Base-by-base conservation (phyloP, 1,139 yeast genomes). In the Hanseniaspora sp. region DNA sequence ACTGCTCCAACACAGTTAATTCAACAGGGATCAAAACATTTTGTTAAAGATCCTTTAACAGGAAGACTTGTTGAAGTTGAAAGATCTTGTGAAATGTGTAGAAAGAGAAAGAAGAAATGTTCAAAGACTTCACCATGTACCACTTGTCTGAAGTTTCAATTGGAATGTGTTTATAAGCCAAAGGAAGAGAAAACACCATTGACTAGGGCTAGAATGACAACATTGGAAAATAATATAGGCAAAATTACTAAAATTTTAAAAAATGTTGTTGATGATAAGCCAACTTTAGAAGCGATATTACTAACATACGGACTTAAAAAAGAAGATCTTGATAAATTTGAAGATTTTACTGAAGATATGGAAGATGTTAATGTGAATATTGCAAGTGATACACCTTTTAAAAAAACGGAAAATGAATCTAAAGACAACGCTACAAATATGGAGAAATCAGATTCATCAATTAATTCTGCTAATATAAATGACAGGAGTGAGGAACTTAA, bases 91-190 rank as follows among this genome's bases (percentile, higher is more conserved):
- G 79, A 76, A 60, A 71, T 77, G 1, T 76, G 80, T 58, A 69
- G 79, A 43, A 66, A 71, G 46, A 67, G 77, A 54, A 76, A 76
- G 63, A 68, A 75, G 51, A 74, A 72, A 76, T 75, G 77, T 71
- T 83, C 90, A 69, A 83, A 67, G 65, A 87, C 83, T 59, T 74
- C 69, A 41, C 96, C 95, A 5, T 86, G 95, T 64, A 72, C 82
- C 48, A 86, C 86, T 64, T 86, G 96, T 69, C 68, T 74, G 17
- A 80, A 77, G 55, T 87, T 85, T 64, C 73, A 75, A 44, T 82
- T 95, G 84, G 75, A 76, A 48, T 86, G 96, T 67, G 70, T 78
- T 5, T 86, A 86, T 66, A 79, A 86, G 31, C 95, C 96, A 13
- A 73, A 85, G 58, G 77, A 83, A 1, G 82, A 83, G 35, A 71